Base-by-base conservation (phyloP, 305 asterid genomes). In the Solanum hybrid region DNA sequence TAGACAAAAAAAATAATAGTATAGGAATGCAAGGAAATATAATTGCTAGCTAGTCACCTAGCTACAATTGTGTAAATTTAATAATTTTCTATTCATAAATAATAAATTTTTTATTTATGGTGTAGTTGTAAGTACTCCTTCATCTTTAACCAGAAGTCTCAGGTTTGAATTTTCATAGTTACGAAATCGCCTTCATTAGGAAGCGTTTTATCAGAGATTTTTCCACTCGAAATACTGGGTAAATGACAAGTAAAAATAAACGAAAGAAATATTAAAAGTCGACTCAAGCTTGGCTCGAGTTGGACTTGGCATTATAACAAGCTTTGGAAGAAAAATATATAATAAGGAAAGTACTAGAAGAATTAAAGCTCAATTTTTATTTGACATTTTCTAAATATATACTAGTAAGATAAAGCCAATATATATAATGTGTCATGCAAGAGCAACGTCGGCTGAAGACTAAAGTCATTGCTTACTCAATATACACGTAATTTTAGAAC, bases 131-230 rank as follows among this genome's bases (percentile, higher is more conserved):
- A 51, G 3, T 51, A 5, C 7, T 51, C 0, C 0, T 51, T 51
- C 0, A 17, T 51, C 64, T 6, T 51, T 40, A 40, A 11, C 0
- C 1, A 40, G 1, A 40, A 2, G 17, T 40, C 0, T 16, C 9
- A 2, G 0, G 4, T 51, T 16, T 0, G 0, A 51, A 1, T 51
- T 16, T 51, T 2, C 7, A 2, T 51, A 3, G 3, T 5, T 51
- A 51, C 0, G 4, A 0, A 51, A 51, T 16, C 4, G 1, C 1
- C 3, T 38, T 38, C 46, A 38, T 38, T 38, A 38, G 14, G 5
- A 0, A 10, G 46, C 2, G 0, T 0, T 38, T 38, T 10, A 38
- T 10, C 0, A 0, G 5, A 38, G 5, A 38, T 10, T 10, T 38
- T 38, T 38, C 1, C 14, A 38, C 46, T 1, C 4, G 0, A 38